Percentiles rank a stretch among this genome's conserved stretches.
These are phyloP conservation scores for Entonaema liquescens DNA, from an alignment of 495 filamentous ascomycete species.

Conservation along the genomic window DNA sequence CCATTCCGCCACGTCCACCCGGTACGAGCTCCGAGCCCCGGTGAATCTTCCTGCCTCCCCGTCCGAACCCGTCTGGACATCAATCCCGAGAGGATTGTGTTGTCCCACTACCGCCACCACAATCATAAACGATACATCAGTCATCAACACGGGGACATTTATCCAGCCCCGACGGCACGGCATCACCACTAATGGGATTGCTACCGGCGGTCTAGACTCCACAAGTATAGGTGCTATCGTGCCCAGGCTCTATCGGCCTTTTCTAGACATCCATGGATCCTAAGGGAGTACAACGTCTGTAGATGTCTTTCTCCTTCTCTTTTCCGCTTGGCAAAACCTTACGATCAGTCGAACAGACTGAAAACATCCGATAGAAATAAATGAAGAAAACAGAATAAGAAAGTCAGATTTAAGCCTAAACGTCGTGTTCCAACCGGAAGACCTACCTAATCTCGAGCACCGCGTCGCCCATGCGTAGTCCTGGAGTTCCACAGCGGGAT, in stretches of 20 bases:
- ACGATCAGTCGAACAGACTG: conserved; percentile 2
- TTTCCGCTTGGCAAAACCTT: neutral
- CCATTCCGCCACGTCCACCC: conserved; percentile 27
- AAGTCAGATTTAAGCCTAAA: neutral
- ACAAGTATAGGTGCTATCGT: conserved; percentile 14
- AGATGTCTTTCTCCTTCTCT: neutral
- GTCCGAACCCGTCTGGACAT: neutral
- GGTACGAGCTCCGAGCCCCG: conserved; percentile 25
- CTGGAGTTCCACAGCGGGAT: too few relatives aligned
- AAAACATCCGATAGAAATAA: neutral
- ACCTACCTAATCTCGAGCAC: conserved; percentile 24
- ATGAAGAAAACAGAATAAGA: neutral
- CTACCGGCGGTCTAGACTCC: conserved; percentile 18
- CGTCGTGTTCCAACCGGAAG: neutral
- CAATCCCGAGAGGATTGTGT: neutral
- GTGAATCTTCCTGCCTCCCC: neutral
- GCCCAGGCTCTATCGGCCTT: conserved; percentile 26
- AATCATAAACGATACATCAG: neutral
- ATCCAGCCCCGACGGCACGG: conserved; percentile 16
- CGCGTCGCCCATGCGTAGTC: too few relatives aligned
- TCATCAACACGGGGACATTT: conserved; percentile 14
- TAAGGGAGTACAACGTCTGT: conserved; percentile 18
- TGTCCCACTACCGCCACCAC: neutral
- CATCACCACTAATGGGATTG: conserved; percentile 19
- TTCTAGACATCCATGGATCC: conserved; percentile 16